Percentiles rank a stretch among this genome's conserved stretches.
These are phyloP conservation scores for Harringtonia aguacate DNA, from an alignment of 2,329 filamentous ascomycete genomes.

Conservation along the genomic window DNA sequence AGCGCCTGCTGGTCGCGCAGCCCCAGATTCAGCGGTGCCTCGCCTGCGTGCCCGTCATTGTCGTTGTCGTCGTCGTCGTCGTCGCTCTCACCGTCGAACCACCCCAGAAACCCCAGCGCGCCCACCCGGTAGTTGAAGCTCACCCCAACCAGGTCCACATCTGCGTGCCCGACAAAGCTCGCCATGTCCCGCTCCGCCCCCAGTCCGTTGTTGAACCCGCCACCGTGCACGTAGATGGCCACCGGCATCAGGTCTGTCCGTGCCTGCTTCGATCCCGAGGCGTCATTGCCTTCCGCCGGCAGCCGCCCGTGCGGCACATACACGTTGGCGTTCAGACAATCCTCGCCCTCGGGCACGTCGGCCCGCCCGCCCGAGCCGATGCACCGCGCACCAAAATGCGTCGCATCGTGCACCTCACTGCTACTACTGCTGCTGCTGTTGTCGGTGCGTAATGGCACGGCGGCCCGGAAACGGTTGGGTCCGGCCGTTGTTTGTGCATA, in stretches of 20 bases:
- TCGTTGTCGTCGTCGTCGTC: slow-evolving; percentile 40
- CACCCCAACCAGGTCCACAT: slow-evolving; percentile 42
- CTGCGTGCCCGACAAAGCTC: slow-evolving; percentile 47
- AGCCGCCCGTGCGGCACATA: slow-evolving; percentile 12
- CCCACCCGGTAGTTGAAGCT: slow-evolving; percentile 55
- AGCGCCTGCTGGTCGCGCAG: slow-evolving; percentile 50
- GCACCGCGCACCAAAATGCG: slow-evolving; percentile 8
- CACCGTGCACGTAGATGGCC: slow-evolving; percentile 53
- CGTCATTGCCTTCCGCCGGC: slow-evolving; percentile 2
- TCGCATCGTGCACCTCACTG: slow-evolving; percentile 2
- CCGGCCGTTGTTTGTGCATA: slow-evolving; percentile 31
- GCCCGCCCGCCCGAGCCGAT: slow-evolving; percentile 15
- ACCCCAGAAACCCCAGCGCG: slow-evolving; percentile 54
- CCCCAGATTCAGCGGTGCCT: slow-evolving; percentile 51
- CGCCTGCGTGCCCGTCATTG: slow-evolving; percentile 25
- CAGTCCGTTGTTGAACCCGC: slow-evolving; percentile 46
- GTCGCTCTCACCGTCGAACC: slow-evolving; percentile 21
- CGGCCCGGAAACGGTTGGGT: slow-evolving; percentile 34
- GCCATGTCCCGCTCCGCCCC: slow-evolving; percentile 47
- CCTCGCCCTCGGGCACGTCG: slow-evolving; percentile 28
- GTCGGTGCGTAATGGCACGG: slow-evolving; percentile 20
- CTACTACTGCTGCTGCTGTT: slow-evolving; percentile 4
- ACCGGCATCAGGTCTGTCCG: slow-evolving; percentile 29
- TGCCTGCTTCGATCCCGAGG: slow-evolving; percentile 3
- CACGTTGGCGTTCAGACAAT: slow-evolving; percentile 43